Evolutionary conservation across 306 rosid species (phyloP), one percentile per base, ranked within the genome.

Genomic region (Malus orientalis): DNA sequence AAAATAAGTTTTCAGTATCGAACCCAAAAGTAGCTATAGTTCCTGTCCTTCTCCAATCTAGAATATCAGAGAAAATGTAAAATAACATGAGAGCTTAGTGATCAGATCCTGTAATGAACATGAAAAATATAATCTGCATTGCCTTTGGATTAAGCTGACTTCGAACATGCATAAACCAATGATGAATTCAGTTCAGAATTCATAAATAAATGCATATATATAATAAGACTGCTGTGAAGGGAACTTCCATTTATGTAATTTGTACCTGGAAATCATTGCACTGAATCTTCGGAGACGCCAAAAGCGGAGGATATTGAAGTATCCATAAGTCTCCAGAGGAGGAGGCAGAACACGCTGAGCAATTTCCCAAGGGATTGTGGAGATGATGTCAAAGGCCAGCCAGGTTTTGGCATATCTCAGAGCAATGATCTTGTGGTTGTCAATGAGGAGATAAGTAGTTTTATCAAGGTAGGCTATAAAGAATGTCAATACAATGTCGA

Each of bases 221-320:
- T 9, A 30, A 63, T 30, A 18, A n/a, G 23, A 64, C 10, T 16
- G 45, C 11, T 32, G 66, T 11, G 66, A 57, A n/a, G 57, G 62
- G 15, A 14, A 61, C 32, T 14, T 23, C 33, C 9, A 61, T 23
- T 23, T 1, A 27, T 11, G 22, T 32, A 20, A 70, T 11, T 45
- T 30, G 42, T 87, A 91, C 98, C 90, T 89, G 57, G 91, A 85
- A 80, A 93, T 91, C 89, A 91, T 55, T 70, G 88, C 81, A 59
- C 93, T 86, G 70, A 93, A 92, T 80, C 97, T 77, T 2, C 87
- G 87, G 11, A 93, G 91, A 77, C 98, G 96, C 97, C 97, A 93
- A 5, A 93, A 91, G 10, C 98, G 92, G 55, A 93, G 93, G 76
- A 89, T 80, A 30, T 82, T 87, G 77, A 93, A 91, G 88, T 62